Conservation (phyloP, 352 stramenopile species). For the Globisporangium apiculatum region DNA sequence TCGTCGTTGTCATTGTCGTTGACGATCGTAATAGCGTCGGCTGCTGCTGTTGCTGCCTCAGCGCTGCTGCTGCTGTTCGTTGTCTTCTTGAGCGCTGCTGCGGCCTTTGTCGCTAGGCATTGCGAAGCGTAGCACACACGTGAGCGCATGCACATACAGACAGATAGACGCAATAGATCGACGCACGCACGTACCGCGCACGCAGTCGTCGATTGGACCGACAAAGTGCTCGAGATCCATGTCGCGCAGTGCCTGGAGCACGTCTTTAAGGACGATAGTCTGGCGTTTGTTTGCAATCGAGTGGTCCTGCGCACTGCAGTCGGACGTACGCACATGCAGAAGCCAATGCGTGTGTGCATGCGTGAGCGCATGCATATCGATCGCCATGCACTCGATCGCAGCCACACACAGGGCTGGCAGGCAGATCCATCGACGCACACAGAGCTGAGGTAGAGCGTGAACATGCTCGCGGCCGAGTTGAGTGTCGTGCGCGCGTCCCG, state of each 20-base stretch:
- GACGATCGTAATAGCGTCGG: background rate
- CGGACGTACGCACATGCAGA: background rate
- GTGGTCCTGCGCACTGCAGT: constrained; percentile 50
- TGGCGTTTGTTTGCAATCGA: constrained; percentile 64
- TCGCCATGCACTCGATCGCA: background rate
- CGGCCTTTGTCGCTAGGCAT: constrained; percentile 35
- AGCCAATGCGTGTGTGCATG: background rate
- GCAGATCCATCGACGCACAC: constrained; percentile 27
- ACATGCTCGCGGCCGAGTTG: constrained; percentile 70
- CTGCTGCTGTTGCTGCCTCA: constrained; percentile 3
- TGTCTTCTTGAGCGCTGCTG: constrained; percentile 26
- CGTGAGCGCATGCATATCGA: background rate
- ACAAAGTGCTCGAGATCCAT: constrained; percentile 79
- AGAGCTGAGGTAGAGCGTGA: constrained; percentile 68
- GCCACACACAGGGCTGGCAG: too few relatives aligned
- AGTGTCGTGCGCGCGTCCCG: constrained; percentile 60
- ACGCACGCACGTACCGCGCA: constrained; percentile 35
- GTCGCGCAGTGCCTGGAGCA: constrained; percentile 60
- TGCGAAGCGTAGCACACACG: too few relatives aligned
- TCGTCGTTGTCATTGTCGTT: constrained; percentile 24
- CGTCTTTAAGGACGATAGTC: constrained; percentile 71
- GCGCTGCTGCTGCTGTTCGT: constrained; percentile 16
- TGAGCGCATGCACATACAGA: background rate
- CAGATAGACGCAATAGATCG: background rate
- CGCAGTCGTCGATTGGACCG: constrained; percentile 52